Evolutionary conservation across 2,329 filamentous ascomycete genomes (phyloP), one percentile per base, ranked within the genome.

Genomic region (Aspergillus amoenus): DNA sequence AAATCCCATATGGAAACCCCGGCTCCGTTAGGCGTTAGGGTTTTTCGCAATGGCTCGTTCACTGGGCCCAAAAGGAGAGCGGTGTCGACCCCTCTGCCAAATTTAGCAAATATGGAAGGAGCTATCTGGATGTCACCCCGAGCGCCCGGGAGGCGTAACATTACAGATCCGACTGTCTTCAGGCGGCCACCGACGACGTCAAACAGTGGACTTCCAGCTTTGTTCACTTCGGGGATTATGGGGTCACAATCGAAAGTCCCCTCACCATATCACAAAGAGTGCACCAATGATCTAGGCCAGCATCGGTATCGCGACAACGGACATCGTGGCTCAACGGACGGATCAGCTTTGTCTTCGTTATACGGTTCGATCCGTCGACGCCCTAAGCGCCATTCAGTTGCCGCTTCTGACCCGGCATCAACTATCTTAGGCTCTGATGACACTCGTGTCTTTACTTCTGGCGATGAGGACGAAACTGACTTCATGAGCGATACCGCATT

Each of bases 381-480:
- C 53, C 74, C 74, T 41, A 81, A 82, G 62, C 79, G 83, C 60
- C 74, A 81, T 61, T 87, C 84, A 15, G 78, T 81, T 44, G 78
- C 82, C 42, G 78, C 79, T 53, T 87, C 84, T 21, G 84, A 87
- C 67, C 81, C 82, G 54, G 77, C 82, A 30, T 86, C 84, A 32
- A 84, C 82, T 52, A 75, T 84, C 42, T 77, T 84, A 52, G 84
- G 82, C 17, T 87, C 85, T 27, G 85, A 88, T 65, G 85, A 87
- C 64, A 80, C 80, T 60, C 79, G 81, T 55, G 77, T 81, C 30
- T 77, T 84, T 61, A 80, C 80, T 41, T 85, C 82, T 21, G 77
- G 80, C 30, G 84, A 86, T 59, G 84, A 86, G 62, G 83, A 86
- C 64, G 85, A 85, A 59, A 80, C 80, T 47, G 85, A 87, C 63